These are phyloP conservation scores for Psidium friedrichsthalianum DNA, from an alignment of 345 rosid genomes.

Conservation along the genomic window DNA sequence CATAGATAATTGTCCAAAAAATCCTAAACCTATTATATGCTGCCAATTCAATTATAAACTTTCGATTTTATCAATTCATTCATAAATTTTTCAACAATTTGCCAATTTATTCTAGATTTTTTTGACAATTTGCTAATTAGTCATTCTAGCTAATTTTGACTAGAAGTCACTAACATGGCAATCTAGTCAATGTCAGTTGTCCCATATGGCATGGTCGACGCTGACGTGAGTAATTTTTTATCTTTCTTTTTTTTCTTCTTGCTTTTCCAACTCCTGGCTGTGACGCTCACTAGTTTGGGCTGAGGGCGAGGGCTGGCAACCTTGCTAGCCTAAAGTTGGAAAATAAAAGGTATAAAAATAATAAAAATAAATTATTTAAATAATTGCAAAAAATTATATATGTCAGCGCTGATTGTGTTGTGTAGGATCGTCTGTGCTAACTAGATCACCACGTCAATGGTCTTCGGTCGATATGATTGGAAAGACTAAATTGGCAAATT, in stretches of 20 bases:
- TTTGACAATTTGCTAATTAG: not conserved
- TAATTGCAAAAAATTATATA: not conserved
- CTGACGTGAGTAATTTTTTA: no score
- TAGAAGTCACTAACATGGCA: rapidly evolving
- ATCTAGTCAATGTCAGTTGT: rapidly evolving
- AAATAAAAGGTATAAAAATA: not conserved
- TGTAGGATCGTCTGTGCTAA: rapidly evolving
- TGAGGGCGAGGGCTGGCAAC: not conserved
- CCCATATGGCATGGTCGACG: rapidly evolving
- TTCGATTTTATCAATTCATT: not conserved
- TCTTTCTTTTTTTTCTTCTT: rapidly evolving
- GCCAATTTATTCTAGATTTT: not conserved
- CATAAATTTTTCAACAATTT: not conserved
- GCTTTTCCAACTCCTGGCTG: not conserved
- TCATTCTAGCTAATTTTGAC: not conserved
- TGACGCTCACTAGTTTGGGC: not conserved
- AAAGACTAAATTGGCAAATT: not conserved
- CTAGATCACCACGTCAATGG: not conserved
- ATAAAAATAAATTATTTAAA: not conserved
- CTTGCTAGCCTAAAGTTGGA: not conserved
- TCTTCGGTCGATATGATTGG: rapidly evolving
- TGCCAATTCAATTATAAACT: not conserved
- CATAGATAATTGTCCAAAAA: no score
- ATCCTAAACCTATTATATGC: no score
- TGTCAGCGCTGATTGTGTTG: rapidly evolving